Percentiles rank a stretch among this genome's conserved stretches.
Conservation (phyloP, 2,329 filamentous ascomycete genomes). For the Phaeomoniella chlamydospora region DNA sequence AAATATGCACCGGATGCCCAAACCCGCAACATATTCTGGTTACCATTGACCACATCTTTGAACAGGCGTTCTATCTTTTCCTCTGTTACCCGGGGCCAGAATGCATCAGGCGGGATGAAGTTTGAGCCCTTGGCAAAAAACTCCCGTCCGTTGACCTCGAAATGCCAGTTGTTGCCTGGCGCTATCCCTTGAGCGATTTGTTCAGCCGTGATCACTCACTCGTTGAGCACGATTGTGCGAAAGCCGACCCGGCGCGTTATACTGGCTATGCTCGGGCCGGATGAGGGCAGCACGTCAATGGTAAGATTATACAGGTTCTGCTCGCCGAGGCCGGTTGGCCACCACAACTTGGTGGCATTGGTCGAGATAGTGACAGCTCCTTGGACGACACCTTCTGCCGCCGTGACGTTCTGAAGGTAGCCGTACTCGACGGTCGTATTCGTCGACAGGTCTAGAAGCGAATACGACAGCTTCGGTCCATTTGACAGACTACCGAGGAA, state of each 20-base stretch:
- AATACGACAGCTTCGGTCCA: constrained; percentile 29
- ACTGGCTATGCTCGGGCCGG: constrained; percentile 22
- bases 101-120: constrained; percentile 47
- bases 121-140: constrained; percentile 53
- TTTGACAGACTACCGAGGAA: constrained; percentile 34
- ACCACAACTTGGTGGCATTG: constrained; percentile 51
- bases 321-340: constrained; percentile 41
- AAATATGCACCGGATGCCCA: constrained; percentile 48
- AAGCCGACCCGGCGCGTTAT: constrained; percentile 44
- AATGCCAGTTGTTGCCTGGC: constrained; percentile 48
- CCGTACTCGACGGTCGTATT: too few relatives aligned
- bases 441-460: constrained; percentile 32
- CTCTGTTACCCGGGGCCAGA: constrained; percentile 46
- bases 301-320: constrained; percentile 45
- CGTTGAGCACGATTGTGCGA: constrained; percentile 46
- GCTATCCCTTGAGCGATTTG: constrained; percentile 40
- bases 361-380: too few relatives aligned
- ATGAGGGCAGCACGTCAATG: constrained; percentile 27
- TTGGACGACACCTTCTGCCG: too few relatives aligned
- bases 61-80: constrained; percentile 38
- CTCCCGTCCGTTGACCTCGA: constrained; percentile 49
- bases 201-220: constrained; percentile 35
- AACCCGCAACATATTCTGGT: constrained; percentile 51
- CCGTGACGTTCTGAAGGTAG: too few relatives aligned
- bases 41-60: constrained; percentile 38